Base-by-base conservation (phyloP, 768 basidiomycete genomes). In the Mycena belliarum region DNA sequence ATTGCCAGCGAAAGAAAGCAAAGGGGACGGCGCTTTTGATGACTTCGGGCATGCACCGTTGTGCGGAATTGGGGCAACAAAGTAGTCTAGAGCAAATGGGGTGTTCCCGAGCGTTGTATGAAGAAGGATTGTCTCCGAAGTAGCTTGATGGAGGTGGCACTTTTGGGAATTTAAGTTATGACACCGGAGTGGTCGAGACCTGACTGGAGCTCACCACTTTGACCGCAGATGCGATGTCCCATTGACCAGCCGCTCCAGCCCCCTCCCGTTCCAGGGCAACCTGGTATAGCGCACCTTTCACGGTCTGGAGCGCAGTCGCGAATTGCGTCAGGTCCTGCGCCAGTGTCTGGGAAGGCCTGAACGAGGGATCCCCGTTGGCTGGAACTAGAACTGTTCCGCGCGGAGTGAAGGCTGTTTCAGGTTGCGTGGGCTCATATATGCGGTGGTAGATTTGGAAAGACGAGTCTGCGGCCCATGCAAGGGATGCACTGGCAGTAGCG, bases 61-160 rank as follows among this genome's bases (percentile, higher is more conserved):
- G 66, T 80, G 83, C n/a, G 87, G 82, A 41, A 84, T 75, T 29
- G 89, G 84, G 33, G 79, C 79, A 23, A 91, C 75, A 64, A 88
- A 89, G 68, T 91, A 88, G 67, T 91, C 86, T 51, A 92, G 66
- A 43, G 86, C 82, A 68, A 82, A 84, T n/a, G 87, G 85, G 52
- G 69, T 69, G 43, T 75, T 72, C 24, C 71, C 75, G 16, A 73
- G 66, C 14, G 76, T 70, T 52, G 82, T 61, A 68, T 89, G 87
- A 18, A 93, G 68, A 43, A 80, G 68, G 58, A 93, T 68, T 25
- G 78, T 74, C 49, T 91, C 87, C 35, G 82, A 73, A 18, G 80
- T 78, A 47, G 76, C 72, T 55, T 72, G 68, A n/a, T 73, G 67
- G 15, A 93, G 75, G 69, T 90, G 84, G 69, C 91, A 93, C 91